Evolutionary conservation across 106 monocot species (phyloP).

Genomic region (Xerophyta viscosa): DNA sequence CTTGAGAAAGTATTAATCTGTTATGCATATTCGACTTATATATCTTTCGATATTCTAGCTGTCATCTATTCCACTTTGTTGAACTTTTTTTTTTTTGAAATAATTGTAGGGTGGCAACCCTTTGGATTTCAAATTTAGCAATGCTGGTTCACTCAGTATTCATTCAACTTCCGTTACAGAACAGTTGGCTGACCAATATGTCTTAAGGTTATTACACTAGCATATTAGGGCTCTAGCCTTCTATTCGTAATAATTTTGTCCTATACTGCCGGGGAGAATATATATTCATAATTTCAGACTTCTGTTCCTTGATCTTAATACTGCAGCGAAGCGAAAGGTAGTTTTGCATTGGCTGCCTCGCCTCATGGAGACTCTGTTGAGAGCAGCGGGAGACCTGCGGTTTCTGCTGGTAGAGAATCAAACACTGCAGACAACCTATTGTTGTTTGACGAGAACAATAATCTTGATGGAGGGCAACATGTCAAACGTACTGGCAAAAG

Average conservation of each 20-base stretch:
- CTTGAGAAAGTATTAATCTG: conserved; percentile 55
- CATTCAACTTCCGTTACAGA: conserved; percentile 80
- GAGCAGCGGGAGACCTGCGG: conserved; percentile 65
- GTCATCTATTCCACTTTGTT: background rate
- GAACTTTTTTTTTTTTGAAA: conserved; percentile 5
- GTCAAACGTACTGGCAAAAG: conserved; percentile 37
- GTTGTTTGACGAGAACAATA: conserved; percentile 57
- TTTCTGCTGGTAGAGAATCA: conserved; percentile 41
- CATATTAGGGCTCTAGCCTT: no score
- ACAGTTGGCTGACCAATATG: conserved; percentile 49
- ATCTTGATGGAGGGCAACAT: conserved; percentile 27
- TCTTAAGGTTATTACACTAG: conserved; percentile 33
- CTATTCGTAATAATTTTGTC: no score
- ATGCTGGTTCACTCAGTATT: conserved; percentile 52
- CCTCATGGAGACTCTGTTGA: conserved; percentile 89
- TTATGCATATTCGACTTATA: background rate
- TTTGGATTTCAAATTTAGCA: conserved; percentile 74
- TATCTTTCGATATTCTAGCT: background rate
- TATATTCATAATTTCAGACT: background rate
- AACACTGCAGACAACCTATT: conserved; percentile 88
- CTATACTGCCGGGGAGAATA: background rate
- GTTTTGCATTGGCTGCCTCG: conserved; percentile 65
- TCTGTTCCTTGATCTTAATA: conserved; percentile 5
- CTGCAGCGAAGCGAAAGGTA: conserved; percentile 78
- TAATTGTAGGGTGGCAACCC: conserved; percentile 95